A percentile compares a stretch with the other conserved stretches of the same genome.
These are phyloP conservation scores for Sambucus nigra DNA, from an alignment of 129 eudicot species.

Conservation along the genomic window DNA sequence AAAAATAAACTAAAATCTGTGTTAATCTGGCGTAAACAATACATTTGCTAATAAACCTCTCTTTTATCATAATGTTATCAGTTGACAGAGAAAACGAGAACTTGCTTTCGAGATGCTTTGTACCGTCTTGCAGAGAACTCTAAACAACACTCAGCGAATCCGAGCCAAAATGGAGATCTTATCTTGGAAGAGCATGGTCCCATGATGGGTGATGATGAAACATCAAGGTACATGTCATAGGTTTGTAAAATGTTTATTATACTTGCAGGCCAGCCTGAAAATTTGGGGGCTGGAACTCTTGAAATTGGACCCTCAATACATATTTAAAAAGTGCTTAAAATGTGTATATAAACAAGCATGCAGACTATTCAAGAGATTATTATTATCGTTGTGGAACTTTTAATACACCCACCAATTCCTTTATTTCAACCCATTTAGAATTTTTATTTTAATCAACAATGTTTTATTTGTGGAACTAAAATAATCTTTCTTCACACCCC, in stretches of 20 bases:
- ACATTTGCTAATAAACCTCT: conserved; percentile 4
- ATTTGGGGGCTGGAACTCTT: neutral
- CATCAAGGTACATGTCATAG: conserved; percentile 25
- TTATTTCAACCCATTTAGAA: too few relatives aligned
- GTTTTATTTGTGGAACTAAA: too few relatives aligned
- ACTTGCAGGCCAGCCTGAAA: neutral
- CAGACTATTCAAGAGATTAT: neutral
- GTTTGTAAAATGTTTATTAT: neutral
- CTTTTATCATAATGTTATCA: conserved; percentile 15
- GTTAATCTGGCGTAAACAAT: neutral
- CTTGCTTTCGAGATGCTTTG: conserved; percentile 72
- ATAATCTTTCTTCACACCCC: too few relatives aligned
- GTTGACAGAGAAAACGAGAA: conserved; percentile 56
- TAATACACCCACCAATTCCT: neutral
- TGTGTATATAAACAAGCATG: neutral
- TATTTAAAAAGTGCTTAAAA: too few relatives aligned
- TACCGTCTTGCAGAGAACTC: conserved; percentile 82
- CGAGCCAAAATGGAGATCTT: conserved; percentile 23
- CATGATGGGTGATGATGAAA: conserved; percentile 20
- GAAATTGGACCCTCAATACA: too few relatives aligned
- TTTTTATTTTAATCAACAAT: too few relatives aligned
- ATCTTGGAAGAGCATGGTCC: conserved; percentile 3
- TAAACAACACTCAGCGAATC: conserved; percentile 18
- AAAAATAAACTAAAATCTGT: neutral
- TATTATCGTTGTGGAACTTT: neutral